Evolutionary conservation across 371 early-diverging fungal genomes (phyloP).

Genomic region (Funneliformis caledonium): DNA sequence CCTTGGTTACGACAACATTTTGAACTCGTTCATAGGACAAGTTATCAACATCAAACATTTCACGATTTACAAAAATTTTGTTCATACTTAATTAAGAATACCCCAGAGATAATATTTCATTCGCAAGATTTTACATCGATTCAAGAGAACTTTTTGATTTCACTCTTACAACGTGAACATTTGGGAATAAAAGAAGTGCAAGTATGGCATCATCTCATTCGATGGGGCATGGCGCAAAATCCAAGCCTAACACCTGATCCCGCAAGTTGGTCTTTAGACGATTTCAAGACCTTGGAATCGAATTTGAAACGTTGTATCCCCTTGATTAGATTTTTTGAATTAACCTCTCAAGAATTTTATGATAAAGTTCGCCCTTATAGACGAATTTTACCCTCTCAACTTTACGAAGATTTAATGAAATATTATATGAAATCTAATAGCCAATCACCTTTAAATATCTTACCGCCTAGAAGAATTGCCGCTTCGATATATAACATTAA

Average conservation of each 20-base stretch:
- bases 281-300: constrained; percentile 5
- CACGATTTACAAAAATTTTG: constrained; percentile 14
- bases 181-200: constrained; percentile 10
- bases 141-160: constrained; percentile 2
- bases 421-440: constrained; percentile 2
- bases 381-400: neutral
- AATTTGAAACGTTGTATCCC: constrained; percentile 28
- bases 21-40: neutral
- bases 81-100: neutral
- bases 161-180: constrained; percentile 18
- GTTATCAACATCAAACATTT: constrained; percentile 10
- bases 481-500: neutral
- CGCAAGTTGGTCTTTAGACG: constrained; percentile 9
- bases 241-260: neutral
- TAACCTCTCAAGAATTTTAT: constrained; percentile 19
- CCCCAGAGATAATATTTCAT: constrained; percentile 9
- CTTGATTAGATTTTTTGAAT: constrained; percentile 34
- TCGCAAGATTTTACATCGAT: constrained; percentile 27
- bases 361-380: constrained; percentile 36
- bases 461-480: neutral
- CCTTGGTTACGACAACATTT: constrained; percentile 11
- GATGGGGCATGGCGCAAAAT: constrained; percentile 34
- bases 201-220: constrained; percentile 29
- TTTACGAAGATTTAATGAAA: constrained; percentile 4
- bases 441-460: neutral